These are phyloP conservation scores for Myriosclerotinia duriaeana DNA, from an alignment of 2,329 filamentous ascomycete species.

Conservation along the genomic window DNA sequence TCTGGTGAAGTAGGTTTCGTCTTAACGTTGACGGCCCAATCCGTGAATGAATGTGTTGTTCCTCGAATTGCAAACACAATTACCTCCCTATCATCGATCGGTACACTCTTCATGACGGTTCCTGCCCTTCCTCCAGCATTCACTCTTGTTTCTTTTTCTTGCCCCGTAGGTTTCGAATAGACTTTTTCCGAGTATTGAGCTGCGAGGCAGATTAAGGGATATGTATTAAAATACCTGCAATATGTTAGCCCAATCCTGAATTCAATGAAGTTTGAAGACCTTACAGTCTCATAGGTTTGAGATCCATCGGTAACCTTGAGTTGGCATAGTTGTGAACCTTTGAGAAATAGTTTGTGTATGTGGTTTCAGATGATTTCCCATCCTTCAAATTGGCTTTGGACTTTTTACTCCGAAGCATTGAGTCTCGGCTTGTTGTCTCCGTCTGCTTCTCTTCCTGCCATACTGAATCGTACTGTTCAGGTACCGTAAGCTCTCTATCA, in stretches of 20 bases:
- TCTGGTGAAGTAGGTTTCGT: slow-evolving; percentile 63
- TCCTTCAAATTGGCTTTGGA: slow-evolving; percentile 42
- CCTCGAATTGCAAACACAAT: slow-evolving; percentile 84
- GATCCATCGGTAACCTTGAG: slow-evolving; percentile 65
- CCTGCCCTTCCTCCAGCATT: slow-evolving; percentile 69
- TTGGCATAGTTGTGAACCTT: slow-evolving; percentile 81
- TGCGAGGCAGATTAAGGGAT: slow-evolving; percentile 74
- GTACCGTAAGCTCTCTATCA: slow-evolving; percentile 52
- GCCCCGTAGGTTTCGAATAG: slow-evolving; percentile 63
- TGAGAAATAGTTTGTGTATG: slow-evolving; percentile 61
- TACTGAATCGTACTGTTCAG: slow-evolving; percentile 26
- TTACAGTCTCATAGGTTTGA: slow-evolving; percentile 67
- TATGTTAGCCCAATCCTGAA: slow-evolving; percentile 1
- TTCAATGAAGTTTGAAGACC: neutral
- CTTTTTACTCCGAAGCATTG: slow-evolving; percentile 36
- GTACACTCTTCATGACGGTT: slow-evolving; percentile 77
- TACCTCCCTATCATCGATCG: slow-evolving; percentile 73
- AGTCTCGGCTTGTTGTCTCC: slow-evolving; percentile 25
- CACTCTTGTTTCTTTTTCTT: slow-evolving; percentile 67
- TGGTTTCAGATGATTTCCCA: slow-evolving; percentile 42
- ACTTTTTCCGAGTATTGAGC: slow-evolving; percentile 75
- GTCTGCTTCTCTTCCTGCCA: slow-evolving; percentile 33
- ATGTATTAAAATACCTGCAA: slow-evolving; percentile 67
- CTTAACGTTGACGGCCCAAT: slow-evolving; percentile 83
- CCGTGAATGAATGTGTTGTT: slow-evolving; percentile 69